Conservation (phyloP, 164 flowering plant genomes). For the Houttuynia cordata region DNA sequence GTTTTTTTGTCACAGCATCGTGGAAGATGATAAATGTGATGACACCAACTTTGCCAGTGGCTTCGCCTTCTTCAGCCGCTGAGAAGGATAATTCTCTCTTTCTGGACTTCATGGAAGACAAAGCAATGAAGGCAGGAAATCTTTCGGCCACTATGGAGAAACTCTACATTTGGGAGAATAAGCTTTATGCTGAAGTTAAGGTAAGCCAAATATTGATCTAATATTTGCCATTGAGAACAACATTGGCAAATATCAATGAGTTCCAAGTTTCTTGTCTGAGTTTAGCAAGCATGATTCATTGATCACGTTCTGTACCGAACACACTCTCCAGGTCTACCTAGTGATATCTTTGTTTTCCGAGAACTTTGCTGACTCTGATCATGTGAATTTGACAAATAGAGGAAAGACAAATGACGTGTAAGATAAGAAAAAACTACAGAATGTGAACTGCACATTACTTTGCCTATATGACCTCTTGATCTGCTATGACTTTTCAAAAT, state of each 20-base stretch:
- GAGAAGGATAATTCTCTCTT: conserved; percentile 20
- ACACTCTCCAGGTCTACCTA: too few species aligned
- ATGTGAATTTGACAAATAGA: too few species aligned
- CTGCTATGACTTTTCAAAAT: too few species aligned
- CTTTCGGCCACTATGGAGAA: conserved; percentile 79
- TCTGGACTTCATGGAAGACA: conserved; percentile 37
- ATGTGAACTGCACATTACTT: too few species aligned
- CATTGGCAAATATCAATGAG: background rate
- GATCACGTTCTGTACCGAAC: background rate
- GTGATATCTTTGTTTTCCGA: too few species aligned
- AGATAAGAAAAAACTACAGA: too few species aligned
- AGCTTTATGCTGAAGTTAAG: conserved; percentile 89
- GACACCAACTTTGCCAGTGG: conserved; percentile 44
- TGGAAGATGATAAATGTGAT: conserved; percentile 71
- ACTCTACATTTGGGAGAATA: conserved; percentile 90
- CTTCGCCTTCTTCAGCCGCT: conserved; percentile 28
- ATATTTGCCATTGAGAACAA: too few species aligned
- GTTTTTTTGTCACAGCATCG: conserved; percentile 32
- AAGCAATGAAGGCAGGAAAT: conserved; percentile 28
- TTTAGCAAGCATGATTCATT: background rate
- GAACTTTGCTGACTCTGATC: too few species aligned
- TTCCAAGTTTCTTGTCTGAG: background rate
- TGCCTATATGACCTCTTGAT: too few species aligned
- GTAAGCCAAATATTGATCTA: conserved; percentile 20
- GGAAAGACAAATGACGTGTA: too few species aligned